Percentiles rank a stretch among this genome's conserved stretches.
phyloP scores from a whole-genome alignment of 495 filamentous ascomycete species.

The Daldinia childiae region DNA sequence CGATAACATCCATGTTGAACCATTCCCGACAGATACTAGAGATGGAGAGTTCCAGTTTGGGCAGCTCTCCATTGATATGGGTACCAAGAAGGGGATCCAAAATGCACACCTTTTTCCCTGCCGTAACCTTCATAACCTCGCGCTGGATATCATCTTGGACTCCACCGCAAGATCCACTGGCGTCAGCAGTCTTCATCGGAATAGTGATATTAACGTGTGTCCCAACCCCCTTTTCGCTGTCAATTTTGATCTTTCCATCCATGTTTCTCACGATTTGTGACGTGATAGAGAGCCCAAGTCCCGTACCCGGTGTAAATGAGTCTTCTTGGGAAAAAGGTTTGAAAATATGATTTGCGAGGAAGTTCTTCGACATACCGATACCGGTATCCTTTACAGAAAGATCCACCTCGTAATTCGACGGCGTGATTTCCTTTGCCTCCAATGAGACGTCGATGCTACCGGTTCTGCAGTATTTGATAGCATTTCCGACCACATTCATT shows the following conservation, averaged over 20 bases:
- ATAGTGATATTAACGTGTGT: conserved; percentile 37
- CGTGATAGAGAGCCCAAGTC: conserved; percentile 75
- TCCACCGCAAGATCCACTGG: background rate
- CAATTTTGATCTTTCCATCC: conserved; percentile 66
- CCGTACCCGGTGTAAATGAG: conserved; percentile 69
- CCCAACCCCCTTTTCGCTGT: conserved; percentile 51
- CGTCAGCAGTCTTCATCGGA: conserved; percentile 21
- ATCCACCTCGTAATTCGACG: conserved; percentile 45
- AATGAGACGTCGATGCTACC: conserved; percentile 73
- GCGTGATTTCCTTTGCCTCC: conserved; percentile 37
- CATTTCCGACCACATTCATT: conserved; percentile 86
- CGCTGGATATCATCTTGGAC: conserved; percentile 16
- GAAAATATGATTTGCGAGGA: conserved; percentile 71
- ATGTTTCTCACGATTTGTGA: conserved; percentile 70
- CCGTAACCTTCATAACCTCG: conserved; percentile 13
- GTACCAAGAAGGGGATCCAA: conserved; percentile 10
- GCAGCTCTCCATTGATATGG: conserved; percentile 3
- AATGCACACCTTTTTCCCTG: conserved; percentile 33
- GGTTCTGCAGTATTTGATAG: conserved; percentile 77
- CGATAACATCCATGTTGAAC: conserved; percentile 37
- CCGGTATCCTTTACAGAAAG: conserved; percentile 72
- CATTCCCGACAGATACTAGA: conserved; percentile 33
- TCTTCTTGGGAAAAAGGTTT: conserved; percentile 79
- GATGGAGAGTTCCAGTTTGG: conserved; percentile 34
- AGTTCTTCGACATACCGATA: conserved; percentile 73